Percentiles rank a stretch among this genome's conserved stretches.
Conservation (phyloP, 2,329 filamentous ascomycete species). For the Fusarium musae region DNA sequence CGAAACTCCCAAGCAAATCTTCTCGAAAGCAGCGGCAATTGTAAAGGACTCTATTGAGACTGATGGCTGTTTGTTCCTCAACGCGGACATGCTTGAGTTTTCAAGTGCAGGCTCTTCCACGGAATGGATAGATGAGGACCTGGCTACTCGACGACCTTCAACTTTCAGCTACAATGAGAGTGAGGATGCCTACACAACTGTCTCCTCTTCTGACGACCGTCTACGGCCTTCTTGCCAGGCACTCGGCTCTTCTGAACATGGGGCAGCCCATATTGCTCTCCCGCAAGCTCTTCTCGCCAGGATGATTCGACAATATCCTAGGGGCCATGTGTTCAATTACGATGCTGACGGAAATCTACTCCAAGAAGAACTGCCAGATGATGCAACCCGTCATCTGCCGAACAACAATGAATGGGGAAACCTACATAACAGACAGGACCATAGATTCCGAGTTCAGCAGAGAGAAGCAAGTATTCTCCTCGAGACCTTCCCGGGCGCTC, state of each 20-base stretch:
- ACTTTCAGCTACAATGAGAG: constrained; percentile 11
- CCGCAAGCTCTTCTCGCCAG: constrained; percentile 53
- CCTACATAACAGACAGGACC: not conserved
- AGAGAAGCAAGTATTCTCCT: constrained; percentile 44
- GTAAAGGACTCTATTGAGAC: constrained; percentile 55
- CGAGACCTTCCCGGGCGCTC: constrained; percentile 54
- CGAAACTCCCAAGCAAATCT: constrained; percentile 42
- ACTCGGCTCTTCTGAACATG: constrained; percentile 23
- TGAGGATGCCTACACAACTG: constrained; percentile 18
- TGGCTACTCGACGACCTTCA: constrained; percentile 12
- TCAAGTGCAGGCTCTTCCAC: constrained; percentile 4
- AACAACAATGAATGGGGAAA: not conserved
- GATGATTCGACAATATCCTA: constrained; percentile 57
- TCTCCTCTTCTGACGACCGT: constrained; percentile 27
- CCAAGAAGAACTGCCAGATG: constrained; percentile 45
- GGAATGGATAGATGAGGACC: constrained; percentile 20
- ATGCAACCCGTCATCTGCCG: constrained; percentile 1
- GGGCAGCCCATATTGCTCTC: constrained; percentile 37
- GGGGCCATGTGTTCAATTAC: constrained; percentile 59
- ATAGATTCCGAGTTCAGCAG: constrained; percentile 16
- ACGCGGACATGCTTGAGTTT: constrained; percentile 48
- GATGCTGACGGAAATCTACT: constrained; percentile 52
- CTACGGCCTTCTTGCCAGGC: constrained; percentile 12
- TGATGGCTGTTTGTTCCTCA: constrained; percentile 51
- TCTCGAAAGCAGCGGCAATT: constrained; percentile 57